A percentile compares a stretch with the other conserved stretches of the same genome.
Conservation (phyloP, 352 stramenopile genomes). For the Phytopythium ostracodes region DNA sequence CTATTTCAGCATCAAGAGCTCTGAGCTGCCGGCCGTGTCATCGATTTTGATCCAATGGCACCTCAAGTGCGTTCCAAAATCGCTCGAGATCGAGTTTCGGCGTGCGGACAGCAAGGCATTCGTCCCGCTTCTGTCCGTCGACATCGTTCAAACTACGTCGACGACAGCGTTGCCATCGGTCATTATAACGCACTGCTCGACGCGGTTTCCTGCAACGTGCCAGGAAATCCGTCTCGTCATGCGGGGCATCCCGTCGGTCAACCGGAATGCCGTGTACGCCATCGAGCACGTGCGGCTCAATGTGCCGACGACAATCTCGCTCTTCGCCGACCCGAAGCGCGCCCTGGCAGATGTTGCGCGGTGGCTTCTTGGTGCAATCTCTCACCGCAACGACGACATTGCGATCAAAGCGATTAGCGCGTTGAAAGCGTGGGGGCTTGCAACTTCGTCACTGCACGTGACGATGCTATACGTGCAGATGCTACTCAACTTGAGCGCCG, state of each 20-base stretch:
- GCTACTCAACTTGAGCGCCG: conserved; percentile 27
- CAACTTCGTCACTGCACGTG: conserved; percentile 69
- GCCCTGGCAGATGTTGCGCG: conserved; percentile 53
- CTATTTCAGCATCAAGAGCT: conserved; percentile 40
- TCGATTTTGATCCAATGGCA: conserved; percentile 74
- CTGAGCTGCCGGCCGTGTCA: conserved; percentile 38
- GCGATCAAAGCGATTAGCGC: conserved; percentile 57
- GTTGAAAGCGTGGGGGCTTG: conserved; percentile 67
- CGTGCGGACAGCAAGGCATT: conserved; percentile 30
- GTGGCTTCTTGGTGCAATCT: conserved; percentile 57
- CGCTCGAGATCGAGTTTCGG: conserved; percentile 54
- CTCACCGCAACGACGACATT: conserved; percentile 45
- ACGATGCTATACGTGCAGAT: conserved; percentile 73
- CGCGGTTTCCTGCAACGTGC: conserved; percentile 36
- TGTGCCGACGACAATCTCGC: conserved; percentile 40
- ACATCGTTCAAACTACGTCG: conserved; percentile 11
- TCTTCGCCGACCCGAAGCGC: conserved; percentile 59
- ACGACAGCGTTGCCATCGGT: conserved; percentile 14
- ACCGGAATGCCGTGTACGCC: conserved; percentile 65
- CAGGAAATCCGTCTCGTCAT: conserved; percentile 59
- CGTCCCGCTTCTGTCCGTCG: conserved; percentile 22
- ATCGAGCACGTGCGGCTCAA: conserved; percentile 68
- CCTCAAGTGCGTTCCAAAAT: conserved; percentile 54
- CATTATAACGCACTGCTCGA: conserved; percentile 31
- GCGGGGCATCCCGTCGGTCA: conserved; percentile 50